Evolutionary conservation across 2,329 filamentous ascomycete genomes (phyloP).

Genomic region (Lecanicillium sp.): DNA sequence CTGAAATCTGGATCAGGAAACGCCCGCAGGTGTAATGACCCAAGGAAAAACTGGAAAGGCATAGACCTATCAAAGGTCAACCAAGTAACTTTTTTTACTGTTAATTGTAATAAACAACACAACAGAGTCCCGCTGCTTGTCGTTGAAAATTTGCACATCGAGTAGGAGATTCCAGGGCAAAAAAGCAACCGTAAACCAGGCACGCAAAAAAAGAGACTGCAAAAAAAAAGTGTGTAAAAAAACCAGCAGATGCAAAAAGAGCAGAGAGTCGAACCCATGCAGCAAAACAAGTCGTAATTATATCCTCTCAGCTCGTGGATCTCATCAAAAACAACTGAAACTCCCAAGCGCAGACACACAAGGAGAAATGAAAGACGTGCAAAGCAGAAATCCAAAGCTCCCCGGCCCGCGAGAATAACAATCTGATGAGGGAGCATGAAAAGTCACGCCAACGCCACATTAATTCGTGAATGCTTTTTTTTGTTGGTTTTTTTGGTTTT

Average conservation of each 20-base stretch:
- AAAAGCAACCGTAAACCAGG: background rate
- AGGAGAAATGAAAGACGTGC: conserved; percentile 34
- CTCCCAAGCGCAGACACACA: conserved; percentile 16
- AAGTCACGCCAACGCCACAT: conserved; percentile 26
- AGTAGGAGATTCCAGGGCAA: conserved; percentile 1
- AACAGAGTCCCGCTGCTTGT: too few relatives aligned
- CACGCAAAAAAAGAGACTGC: conserved; percentile 10
- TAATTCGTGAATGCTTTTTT: conserved; percentile 13
- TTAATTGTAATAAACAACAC: too few relatives aligned
- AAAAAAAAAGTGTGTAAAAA: conserved; percentile 7
- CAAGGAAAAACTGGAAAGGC: background rate
- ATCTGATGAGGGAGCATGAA: conserved; percentile 42
- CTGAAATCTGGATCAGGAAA: background rate
- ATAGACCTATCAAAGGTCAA: too few relatives aligned
- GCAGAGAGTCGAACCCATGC: conserved; percentile 17
- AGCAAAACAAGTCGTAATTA: conserved; percentile 19
- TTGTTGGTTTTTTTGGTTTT: conserved; percentile 16
- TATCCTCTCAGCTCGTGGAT: conserved; percentile 32
- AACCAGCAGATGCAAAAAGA: conserved; percentile 13
- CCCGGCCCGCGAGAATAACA: conserved; percentile 28
- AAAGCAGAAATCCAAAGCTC: conserved; percentile 28
- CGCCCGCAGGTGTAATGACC: background rate
- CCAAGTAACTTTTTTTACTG: too few relatives aligned
- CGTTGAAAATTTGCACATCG: too few relatives aligned
- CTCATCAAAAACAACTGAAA: conserved; percentile 31